Evolutionary conservation across 78 protist genomes (phyloP).

Genomic region (Thecamonas trahens): DNA sequence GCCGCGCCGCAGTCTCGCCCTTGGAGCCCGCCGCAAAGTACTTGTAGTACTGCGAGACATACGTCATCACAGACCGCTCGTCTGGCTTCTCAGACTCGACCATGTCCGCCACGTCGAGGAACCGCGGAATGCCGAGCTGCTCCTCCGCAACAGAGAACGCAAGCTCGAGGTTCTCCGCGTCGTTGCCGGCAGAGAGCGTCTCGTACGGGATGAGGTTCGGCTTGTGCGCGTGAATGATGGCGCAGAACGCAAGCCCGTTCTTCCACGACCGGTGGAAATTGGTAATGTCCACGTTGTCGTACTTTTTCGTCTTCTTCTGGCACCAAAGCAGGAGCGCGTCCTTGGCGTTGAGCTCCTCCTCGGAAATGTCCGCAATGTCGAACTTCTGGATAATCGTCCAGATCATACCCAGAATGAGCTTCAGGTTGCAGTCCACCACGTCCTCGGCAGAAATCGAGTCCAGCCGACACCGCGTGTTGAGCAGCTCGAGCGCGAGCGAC

Average conservation of each 20-base stretch:
- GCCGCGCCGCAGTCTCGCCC: conserved; percentile 21
- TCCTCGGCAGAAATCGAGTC: conserved; percentile 41
- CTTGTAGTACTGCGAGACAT: conserved; percentile 47
- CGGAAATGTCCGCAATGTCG: conserved; percentile 52
- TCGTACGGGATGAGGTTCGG: conserved; percentile 47
- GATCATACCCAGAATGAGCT: conserved; percentile 57
- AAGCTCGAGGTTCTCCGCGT: conserved; percentile 11
- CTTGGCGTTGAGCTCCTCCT: conserved; percentile 49
- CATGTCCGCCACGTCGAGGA: conserved; percentile 34
- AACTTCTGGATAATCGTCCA: conserved; percentile 58
- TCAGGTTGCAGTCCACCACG: conserved; percentile 37
- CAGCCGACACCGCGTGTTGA: too few species aligned
- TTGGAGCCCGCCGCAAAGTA: conserved; percentile 23
- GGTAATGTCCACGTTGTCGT: conserved; percentile 11
- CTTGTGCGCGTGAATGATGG: conserved; percentile 43
- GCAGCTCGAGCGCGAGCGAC: too few species aligned
- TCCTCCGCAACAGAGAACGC: conserved; percentile 66
- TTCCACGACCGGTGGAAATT: conserved; percentile 35
- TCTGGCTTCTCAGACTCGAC: conserved; percentile 28
- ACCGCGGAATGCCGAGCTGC: conserved; percentile 17
- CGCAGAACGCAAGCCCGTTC: conserved; percentile 60
- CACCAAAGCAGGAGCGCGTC: conserved; percentile 80
- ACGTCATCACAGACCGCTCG: conserved; percentile 67
- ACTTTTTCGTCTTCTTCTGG: conserved; percentile 37
- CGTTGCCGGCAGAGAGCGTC: not conserved